A percentile compares a stretch with the other conserved stretches of the same genome.
These are phyloP conservation scores for Musa troglodytarum DNA, from an alignment of 176 grass and related monocot species.

Conservation along the genomic window DNA sequence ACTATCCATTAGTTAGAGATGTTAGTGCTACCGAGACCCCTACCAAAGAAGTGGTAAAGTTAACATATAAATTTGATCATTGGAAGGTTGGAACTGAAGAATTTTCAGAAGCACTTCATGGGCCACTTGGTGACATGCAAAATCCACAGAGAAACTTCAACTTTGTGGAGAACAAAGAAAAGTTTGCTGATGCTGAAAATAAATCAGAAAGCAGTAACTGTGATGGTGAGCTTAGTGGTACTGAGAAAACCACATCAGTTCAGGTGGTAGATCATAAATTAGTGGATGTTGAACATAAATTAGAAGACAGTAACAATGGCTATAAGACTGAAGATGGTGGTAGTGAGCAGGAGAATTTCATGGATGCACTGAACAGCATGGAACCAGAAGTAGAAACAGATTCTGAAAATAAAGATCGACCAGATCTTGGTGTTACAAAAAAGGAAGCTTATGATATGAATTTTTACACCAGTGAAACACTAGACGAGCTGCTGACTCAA, in stretches of 20 bases:
- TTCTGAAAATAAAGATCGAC: constrained; percentile 35
- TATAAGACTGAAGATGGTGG: constrained; percentile 42
- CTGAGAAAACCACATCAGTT: constrained; percentile 4
- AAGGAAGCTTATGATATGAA: constrained; percentile 29
- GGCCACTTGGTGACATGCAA: constrained; percentile 23
- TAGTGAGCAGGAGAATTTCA: constrained; percentile 67
- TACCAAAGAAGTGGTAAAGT: constrained; percentile 35
- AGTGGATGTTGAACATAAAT: not conserved
- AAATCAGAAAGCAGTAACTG: constrained; percentile 17
- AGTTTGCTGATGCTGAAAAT: constrained; percentile 31
- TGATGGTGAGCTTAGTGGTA: constrained; percentile 7
- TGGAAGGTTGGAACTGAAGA: constrained; percentile 22
- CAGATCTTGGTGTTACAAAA: constrained; percentile 9
- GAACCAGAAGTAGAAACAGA: constrained; percentile 38
- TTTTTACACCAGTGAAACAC: constrained; percentile 22
- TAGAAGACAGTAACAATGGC: constrained; percentile 16
- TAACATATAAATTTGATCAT: constrained; percentile 28
- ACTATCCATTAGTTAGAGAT: constrained; percentile 9
- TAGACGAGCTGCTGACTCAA: constrained; percentile 8
- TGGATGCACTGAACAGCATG: constrained; percentile 57
- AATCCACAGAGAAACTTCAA: constrained; percentile 22
- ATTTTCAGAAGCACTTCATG: constrained; percentile 20
- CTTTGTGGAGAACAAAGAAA: constrained; percentile 38
- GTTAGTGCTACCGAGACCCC: constrained; percentile 20
- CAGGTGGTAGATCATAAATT: not conserved